Evolutionary conservation across 2,329 filamentous ascomycete species (phyloP).

Genomic region (Penicillium occitanis): DNA sequence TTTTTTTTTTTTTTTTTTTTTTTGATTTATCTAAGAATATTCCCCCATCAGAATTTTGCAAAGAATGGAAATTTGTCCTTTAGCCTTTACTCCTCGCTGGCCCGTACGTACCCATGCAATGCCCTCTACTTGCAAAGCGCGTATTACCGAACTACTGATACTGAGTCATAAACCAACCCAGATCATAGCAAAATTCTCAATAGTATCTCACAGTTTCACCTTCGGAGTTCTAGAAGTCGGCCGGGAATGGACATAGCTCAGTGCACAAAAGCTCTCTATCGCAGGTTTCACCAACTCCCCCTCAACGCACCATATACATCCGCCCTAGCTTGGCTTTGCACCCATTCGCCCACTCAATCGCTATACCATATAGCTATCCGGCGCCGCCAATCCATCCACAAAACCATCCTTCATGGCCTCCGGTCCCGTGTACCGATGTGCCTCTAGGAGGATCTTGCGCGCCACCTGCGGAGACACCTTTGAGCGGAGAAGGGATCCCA

Average conservation of each 20-base stretch:
- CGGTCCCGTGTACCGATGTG: no score
- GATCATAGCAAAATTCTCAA: background rate
- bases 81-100: background rate
- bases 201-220: no score
- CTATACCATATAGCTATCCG: no score
- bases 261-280: background rate
- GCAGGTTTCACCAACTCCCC: background rate
- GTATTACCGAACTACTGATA: background rate
- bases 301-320: no score
- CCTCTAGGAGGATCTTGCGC: no score
- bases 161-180: background rate
- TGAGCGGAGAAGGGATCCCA: no score
- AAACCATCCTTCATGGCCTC: no score
- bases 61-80: background rate
- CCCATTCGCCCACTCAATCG: no score
- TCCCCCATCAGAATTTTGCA: background rate
- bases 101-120: background rate
- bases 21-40: background rate
- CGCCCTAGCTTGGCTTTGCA: no score
- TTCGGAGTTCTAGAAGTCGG: background rate
- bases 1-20: background rate
- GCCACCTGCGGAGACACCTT: no score
- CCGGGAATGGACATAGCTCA: background rate
- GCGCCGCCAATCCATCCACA: no score
- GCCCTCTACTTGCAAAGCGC: background rate